Evolutionary conservation across 2,329 filamentous ascomycete genomes (phyloP), one percentile per base, ranked within the genome.

Genomic region (Mollisiaceae sp.): DNA sequence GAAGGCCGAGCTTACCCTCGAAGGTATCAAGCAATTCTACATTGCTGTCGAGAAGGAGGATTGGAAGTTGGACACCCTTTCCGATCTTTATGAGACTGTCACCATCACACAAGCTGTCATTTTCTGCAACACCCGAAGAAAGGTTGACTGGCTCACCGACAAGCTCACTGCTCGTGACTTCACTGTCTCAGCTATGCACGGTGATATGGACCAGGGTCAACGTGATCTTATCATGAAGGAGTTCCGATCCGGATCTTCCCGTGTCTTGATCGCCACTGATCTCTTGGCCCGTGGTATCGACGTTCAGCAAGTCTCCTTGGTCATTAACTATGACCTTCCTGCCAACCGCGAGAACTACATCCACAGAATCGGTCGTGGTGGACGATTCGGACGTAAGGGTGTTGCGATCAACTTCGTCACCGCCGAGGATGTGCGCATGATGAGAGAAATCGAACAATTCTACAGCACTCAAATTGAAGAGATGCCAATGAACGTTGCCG

Each of bases 321-420:
- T 99, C 85, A 99, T 99, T 89, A 99, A 99, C 90, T 99, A 99
- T 85, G 95, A 99, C 81, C 86, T 99, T 64, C 95, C 95, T 74
- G 92, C 93, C 82, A 98, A 98, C 89, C 93, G 94, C 78, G 95
- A 99, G 86, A 99, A 98, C 89, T 99, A 99, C 89, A 99, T 99
- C 79, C 95, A 99, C 85, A 92, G 95, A 80, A 99, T 99, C 78
- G 95, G 95, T 88, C 94, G 95, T 89, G 94, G 94, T 85, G 95
- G 95, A 85, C 94, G 95, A 86, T 99, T 99, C 86, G 95, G 95
- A 82, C 93, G 95, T 82, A 99, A 99, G 91, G 95, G 95, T 91
- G 95, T 99, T 81, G 95, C 95, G 78, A 99, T 99, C 89, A 99
- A 99, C 92, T 99, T 99, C 81, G 95, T 99, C 81, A 98, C 94